phyloP scores from a whole-genome alignment of 129 eudicot genomes.

The Rutidosis leptorrhynchoides region DNA sequence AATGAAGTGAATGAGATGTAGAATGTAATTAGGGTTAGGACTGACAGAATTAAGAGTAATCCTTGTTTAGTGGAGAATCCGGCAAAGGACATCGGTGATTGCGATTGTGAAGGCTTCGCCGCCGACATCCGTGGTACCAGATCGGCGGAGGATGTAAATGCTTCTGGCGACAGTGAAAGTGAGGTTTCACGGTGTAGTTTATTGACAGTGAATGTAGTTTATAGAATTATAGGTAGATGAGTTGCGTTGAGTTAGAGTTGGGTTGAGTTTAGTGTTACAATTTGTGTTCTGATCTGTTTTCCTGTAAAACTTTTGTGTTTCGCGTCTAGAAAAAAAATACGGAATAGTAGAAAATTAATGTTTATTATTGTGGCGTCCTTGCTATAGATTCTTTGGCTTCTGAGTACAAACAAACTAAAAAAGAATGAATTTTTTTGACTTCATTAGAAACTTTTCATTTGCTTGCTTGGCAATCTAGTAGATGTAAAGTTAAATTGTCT shows the following conservation, averaged over 20 bases:
- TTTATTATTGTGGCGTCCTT: too few species aligned
- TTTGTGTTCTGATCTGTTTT: conserved; percentile 3
- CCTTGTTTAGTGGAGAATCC: conserved; percentile 54
- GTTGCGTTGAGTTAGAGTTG: neutral
- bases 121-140: conserved; percentile 48
- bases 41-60: conserved; percentile 64
- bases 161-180: conserved; percentile 29
- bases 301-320: neutral
- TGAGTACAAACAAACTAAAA: too few species aligned
- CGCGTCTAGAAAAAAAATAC: too few species aligned
- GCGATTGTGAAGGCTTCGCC: conserved; percentile 41
- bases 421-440: too few species aligned
- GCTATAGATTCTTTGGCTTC: too few species aligned
- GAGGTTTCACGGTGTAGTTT: neutral
- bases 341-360: too few species aligned
- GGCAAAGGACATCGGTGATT: conserved; percentile 32
- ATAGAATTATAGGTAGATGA: conserved; percentile 3
- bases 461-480: too few species aligned
- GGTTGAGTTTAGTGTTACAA: neutral
- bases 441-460: too few species aligned
- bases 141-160: conserved; percentile 11
- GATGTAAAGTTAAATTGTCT: too few species aligned
- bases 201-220: conserved; percentile 12
- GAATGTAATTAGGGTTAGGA: conserved; percentile 66
- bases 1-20: conserved; percentile 64